Evolutionary conservation across 441 rosid species (phyloP), one percentile per base, ranked within the genome.

Genomic region (Eutrema salsugineum): DNA sequence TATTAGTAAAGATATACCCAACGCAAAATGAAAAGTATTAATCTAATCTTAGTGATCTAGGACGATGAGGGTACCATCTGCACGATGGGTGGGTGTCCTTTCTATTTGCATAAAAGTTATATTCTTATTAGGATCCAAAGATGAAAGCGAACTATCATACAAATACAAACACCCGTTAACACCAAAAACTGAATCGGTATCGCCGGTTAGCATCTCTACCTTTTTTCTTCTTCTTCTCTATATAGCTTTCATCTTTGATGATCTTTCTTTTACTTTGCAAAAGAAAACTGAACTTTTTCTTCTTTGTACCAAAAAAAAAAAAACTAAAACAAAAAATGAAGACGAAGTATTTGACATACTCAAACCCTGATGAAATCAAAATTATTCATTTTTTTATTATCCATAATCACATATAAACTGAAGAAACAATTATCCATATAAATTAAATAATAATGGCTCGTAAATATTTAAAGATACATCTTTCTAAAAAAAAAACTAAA

Each of bases 101-200:
- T 62, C 75, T 68, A 75, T 63, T 68, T 75, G 47, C 75, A 55
- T 68, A 69, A 75, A 75, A 75, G 70, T 36, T 55, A 36, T 68
- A 69, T 75, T 69, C 75, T 69, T 36, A 54, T 69, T 36, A 54
- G 39, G 12, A 69, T 55, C 39, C 70, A 55, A 22, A 47, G 11
- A 54, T 68, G 74, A 54, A 75, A 68, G 44, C 8, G 46, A 75
- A 33, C 68, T 59, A 63, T 50, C 49, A 35, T 51, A 61, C 14
- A 68, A 16, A 27, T 68, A 62, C 28, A 22, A 19, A 19, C 40
- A 58, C 43, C 40, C 0, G n/a, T n/a, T n/a, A n/a, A n/a, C n/a
- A n/a, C n/a, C n/a, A n/a, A n/a, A n/a, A n/a, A n/a, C n/a, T n/a
- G n/a, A n/a, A n/a, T n/a, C n/a, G n/a, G n/a, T n/a, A n/a, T n/a